phyloP scores from a whole-genome alignment of 805 yeast species.

The Maudiozyma bulderi region DNA sequence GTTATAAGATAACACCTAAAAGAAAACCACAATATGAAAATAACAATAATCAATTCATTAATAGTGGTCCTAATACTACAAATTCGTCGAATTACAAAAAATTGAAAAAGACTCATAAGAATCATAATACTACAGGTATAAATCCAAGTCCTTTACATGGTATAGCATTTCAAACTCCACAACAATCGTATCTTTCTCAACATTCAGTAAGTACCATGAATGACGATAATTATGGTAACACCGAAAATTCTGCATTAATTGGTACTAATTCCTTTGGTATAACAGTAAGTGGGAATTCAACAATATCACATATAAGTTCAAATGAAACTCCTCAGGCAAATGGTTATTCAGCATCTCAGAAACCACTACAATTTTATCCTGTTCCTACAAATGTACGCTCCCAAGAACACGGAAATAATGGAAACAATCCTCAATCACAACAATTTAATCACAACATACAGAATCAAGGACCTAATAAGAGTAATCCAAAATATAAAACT shows the following conservation, averaged over 20 bases:
- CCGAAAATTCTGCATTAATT: neutral
- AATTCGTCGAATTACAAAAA: conserved; percentile 1
- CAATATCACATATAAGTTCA: conserved; percentile 10
- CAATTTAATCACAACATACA: no score
- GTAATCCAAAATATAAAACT: neutral
- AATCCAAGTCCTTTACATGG: conserved; percentile 29
- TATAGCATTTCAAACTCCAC: conserved; percentile 29
- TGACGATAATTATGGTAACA: neutral
- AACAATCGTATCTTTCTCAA: conserved; percentile 10
- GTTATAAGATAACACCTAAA: conserved; percentile 27
- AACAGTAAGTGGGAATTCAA: conserved; percentile 6
- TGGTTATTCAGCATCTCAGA: conserved; percentile 27
- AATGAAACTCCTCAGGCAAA: conserved; percentile 13
- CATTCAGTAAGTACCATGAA: neutral
- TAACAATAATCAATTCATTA: conserved; percentile 1
- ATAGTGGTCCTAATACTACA: neutral
- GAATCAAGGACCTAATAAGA: neutral
- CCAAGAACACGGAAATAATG: neutral
- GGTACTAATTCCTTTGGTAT: neutral
- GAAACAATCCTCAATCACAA: neutral
- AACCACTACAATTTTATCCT: conserved; percentile 27
- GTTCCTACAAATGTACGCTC: conserved; percentile 18
- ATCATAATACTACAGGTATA: neutral
- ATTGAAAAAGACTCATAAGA: conserved; percentile 4
- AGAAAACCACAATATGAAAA: conserved; percentile 14